A percentile compares a stretch with the other conserved stretches of the same genome.
These are phyloP conservation scores for Yamadazyma dendronema DNA, from an alignment of 1,139 yeast genomes.

Conservation along the genomic window DNA sequence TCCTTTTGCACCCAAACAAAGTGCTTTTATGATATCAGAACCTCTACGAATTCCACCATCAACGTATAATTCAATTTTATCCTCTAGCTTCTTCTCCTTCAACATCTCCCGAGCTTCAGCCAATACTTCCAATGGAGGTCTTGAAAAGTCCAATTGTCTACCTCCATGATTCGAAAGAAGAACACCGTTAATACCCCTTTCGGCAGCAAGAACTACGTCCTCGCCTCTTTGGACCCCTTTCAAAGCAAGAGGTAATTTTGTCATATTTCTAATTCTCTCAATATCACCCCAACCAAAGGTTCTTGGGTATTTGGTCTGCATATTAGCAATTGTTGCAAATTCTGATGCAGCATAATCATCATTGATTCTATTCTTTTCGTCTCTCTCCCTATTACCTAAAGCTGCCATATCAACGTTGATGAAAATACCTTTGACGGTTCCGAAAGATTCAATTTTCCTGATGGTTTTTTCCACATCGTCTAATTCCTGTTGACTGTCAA, in stretches of 20 bases:
- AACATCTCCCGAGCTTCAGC: constrained; percentile 45
- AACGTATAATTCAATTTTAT: constrained; percentile 40
- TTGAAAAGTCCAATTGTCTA: constrained; percentile 48
- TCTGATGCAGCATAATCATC: constrained; percentile 14
- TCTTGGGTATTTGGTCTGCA: constrained; percentile 10
- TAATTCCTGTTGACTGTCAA: constrained; percentile 23
- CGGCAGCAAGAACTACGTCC: constrained; percentile 48
- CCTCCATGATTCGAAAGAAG: constrained; percentile 58
- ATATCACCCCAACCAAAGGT: constrained; percentile 21
- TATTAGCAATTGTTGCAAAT: constrained; percentile 11
- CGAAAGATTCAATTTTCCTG: constrained; percentile 19
- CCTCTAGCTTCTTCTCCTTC: constrained; percentile 30
- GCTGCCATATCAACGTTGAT: constrained; percentile 27
- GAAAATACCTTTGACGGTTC: constrained; percentile 21
- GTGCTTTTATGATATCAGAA: constrained; percentile 50
- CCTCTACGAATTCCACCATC: constrained; percentile 58
- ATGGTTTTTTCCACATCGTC: constrained; percentile 17
- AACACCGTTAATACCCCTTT: constrained; percentile 45
- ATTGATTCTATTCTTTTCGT: constrained; percentile 17
- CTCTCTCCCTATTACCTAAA: constrained; percentile 27
- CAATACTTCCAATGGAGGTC: constrained; percentile 47
- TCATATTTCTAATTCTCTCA: constrained; percentile 16
- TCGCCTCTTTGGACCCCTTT: constrained; percentile 53
- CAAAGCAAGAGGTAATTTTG: constrained; percentile 36
- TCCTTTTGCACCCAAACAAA: constrained; percentile 54